Percentiles rank a stretch among this genome's conserved stretches.
These are phyloP conservation scores for Boletus edulis DNA, from an alignment of 768 basidiomycete species.

Conservation along the genomic window DNA sequence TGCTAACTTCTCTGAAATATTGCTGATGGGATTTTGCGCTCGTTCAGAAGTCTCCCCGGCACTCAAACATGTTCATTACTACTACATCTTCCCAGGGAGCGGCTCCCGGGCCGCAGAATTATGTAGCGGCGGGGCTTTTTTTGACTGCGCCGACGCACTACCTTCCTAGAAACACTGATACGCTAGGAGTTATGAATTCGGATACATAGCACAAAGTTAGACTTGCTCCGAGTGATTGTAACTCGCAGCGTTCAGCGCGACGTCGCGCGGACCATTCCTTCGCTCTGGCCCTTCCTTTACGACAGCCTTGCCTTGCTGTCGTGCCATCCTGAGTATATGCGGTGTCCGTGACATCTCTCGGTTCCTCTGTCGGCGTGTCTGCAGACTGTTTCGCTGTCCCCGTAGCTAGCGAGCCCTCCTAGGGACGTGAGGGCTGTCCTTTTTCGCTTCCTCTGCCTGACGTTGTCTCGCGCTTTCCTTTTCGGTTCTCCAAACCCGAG, in stretches of 20 bases:
- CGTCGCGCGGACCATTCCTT: slow-evolving; percentile 58
- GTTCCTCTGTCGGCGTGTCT: slow-evolving; percentile 16
- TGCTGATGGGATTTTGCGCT: no score
- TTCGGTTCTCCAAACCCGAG: slow-evolving; percentile 52
- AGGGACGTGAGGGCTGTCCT: slow-evolving; percentile 20
- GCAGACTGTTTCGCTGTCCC: slow-evolving; percentile 45
- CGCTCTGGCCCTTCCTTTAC: slow-evolving; percentile 47
- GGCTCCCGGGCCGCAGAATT: no score
- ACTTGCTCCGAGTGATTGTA: slow-evolving; percentile 1
- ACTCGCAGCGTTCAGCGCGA: slow-evolving; percentile 26
- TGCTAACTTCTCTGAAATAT: no score
- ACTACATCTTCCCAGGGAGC: no score
- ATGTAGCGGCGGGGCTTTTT: no score
- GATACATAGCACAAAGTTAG: no score
- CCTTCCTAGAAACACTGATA: no score
- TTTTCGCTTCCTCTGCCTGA: slow-evolving; percentile 22
- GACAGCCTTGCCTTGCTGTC: slow-evolving; percentile 19
- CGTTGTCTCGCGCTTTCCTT: slow-evolving; percentile 43
- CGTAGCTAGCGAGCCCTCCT: slow-evolving; percentile 39
- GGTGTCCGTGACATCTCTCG: not conserved
- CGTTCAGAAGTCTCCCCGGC: no score
- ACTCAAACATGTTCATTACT: no score
- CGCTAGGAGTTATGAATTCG: no score
- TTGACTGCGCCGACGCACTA: no score
- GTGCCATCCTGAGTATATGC: not conserved